Base-by-base conservation (phyloP, 129 eudicot species). In the carrot (Daucus carota) region DNA sequence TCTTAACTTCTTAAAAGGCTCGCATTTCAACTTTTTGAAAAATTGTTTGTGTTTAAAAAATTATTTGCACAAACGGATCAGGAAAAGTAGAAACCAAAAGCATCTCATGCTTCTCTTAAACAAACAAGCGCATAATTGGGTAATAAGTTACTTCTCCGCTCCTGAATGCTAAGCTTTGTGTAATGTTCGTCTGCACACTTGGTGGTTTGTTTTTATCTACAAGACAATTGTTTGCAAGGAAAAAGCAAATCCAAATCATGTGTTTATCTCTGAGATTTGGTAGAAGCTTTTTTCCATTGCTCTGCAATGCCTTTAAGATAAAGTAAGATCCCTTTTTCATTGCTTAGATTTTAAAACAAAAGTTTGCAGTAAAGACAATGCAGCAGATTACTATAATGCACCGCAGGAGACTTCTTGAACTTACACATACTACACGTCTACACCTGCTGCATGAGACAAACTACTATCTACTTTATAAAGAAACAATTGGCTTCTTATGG, bases 271-370 rank as follows among this genome's bases (percentile, higher is more conserved):
- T 67, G 3, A 1, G 72, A 67, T 67, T 67, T 34, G 24, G 24
- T 14, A 8, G n/a, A 34, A 34, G 42, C 72, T 31, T 32, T 67
- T 67, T 67, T 31, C 70, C 9, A 65, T 4, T 28, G 70, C 28
- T 17, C 72, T 33, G 72, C 44, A 67, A 32, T 5, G 38, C 41
- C 43, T 67, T 67, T 34, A 18, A 67, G 42, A 33, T 17, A 67
- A 67, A 67, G 72, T 67, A 18, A 67, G 42, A 34, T 67, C 41
- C 14, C 72, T 34, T 34, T 66, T 67, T 6, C 32, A 9, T n/a
- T 57, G 65, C 65, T 57, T 57, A 57, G 65, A 57, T 57, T 57
- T 57, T n/a, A 57, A 57, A 57, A 57, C 65, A 57, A 57, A 57
- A 57, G 3, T n/a, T 57, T 24, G 65, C 65, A 57, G 65, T 8